phyloP scores from a whole-genome alignment of 1,284 basidiomycete species.

The Cyathus olla region DNA sequence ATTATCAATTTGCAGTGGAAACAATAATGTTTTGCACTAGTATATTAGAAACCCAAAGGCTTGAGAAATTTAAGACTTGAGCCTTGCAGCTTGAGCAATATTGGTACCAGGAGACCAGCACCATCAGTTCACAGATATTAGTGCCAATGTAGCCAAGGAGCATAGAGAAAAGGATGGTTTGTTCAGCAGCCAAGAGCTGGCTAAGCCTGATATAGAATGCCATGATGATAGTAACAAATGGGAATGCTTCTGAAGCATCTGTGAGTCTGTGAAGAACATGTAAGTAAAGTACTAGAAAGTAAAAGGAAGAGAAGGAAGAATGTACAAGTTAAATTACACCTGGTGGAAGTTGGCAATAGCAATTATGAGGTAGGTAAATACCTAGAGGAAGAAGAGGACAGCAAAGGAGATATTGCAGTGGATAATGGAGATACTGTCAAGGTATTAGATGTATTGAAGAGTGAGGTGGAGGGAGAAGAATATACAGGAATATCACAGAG shows the following conservation, averaged over 20 bases:
- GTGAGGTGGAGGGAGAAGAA: not conserved
- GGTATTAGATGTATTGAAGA: not conserved
- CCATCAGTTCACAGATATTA: not conserved
- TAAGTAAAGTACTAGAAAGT: not conserved
- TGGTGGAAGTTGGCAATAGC: conserved; percentile 48
- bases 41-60: too few relatives aligned
- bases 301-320: not conserved
- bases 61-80: too few relatives aligned
- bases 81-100: too few relatives aligned
- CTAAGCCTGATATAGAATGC: conserved; percentile 78
- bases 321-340: conserved; percentile 43
- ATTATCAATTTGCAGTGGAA: too few relatives aligned
- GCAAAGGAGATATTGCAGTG: conserved; percentile 76
- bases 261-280: conserved; percentile 26
- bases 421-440: conserved; percentile 67
- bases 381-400: conserved; percentile 80
- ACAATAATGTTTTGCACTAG: too few relatives aligned
- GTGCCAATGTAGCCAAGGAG: conserved; percentile 54
- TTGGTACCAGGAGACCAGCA: too few relatives aligned
- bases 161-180: conserved; percentile 56
- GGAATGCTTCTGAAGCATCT: conserved; percentile 63
- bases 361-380: conserved; percentile 71
- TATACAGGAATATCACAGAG: conserved; percentile 69
- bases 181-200: conserved; percentile 65
- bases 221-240: conserved; percentile 72